Percentiles rank a stretch among this genome's conserved stretches.
These are phyloP conservation scores for Fusarium sp. DNA, from an alignment of 2,329 filamentous ascomycete genomes.

Conservation along the genomic window DNA sequence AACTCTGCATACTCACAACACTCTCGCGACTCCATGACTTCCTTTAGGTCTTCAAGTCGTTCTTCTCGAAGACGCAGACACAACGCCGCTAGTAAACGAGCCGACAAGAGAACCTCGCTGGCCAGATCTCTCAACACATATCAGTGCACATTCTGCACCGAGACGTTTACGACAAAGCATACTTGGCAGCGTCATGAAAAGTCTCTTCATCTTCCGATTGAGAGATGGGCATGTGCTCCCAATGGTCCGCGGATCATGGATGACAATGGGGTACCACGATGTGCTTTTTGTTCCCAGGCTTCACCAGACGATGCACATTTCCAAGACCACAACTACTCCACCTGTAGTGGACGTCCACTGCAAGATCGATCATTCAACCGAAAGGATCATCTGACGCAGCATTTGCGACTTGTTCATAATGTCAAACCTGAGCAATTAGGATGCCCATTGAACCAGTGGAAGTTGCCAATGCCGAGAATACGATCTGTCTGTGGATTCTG, in stretches of 20 bases:
- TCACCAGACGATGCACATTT: not conserved
- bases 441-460: not conserved
- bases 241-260: not conserved
- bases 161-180: not conserved
- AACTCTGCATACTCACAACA: conserved; percentile 20
- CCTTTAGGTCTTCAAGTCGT: not conserved
- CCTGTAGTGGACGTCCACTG: not conserved
- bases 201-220: not conserved
- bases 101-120: not conserved
- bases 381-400: not conserved
- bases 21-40: not conserved
- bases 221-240: not conserved
- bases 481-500: not conserved
- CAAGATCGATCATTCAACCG: not conserved
- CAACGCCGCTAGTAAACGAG: not conserved
- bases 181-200: conserved; percentile 2
- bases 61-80: not conserved
- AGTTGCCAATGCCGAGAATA: not conserved
- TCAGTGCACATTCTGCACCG: not conserved
- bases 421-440: not conserved
- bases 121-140: not conserved
- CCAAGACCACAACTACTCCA: not conserved
- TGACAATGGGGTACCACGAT: not conserved
- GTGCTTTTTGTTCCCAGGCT: not conserved
- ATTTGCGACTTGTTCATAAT: not conserved